Evolutionary conservation across 2,329 filamentous ascomycete genomes (phyloP), one percentile per base, ranked within the genome.

Genomic region (Didymella exigua): DNA sequence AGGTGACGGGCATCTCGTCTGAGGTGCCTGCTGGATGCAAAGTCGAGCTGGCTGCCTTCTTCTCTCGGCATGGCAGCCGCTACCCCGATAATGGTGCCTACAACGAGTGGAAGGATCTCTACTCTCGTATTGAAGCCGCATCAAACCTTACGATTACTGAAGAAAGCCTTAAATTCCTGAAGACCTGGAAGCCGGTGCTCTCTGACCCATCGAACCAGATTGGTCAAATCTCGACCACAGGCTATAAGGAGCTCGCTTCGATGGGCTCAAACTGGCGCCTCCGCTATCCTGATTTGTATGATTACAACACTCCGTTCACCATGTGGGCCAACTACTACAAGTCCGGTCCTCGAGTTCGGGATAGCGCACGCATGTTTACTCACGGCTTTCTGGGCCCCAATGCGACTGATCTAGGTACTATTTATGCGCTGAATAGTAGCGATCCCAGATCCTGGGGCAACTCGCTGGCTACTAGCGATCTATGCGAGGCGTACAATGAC

Each of bases 261-360:
- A 75, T 86, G 70, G 84, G 83, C 5, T 82, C 84, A 50, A 75
- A 75, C 3, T 75, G 84, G 45, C 67, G 71, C 46, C 66, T 66
- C 46, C 71, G 70, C 61, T 82, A 80, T 63, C 77, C 79, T 0
- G 70, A 81, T 31, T 77, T 88, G 16, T 81, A 81, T 57, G 65
- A 75, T 23, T 75, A 80, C 54, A 77, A 78, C 49, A 75, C 73
- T 0, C 75, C 76, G 1, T 87, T 88, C 62, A 76, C 81, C 8
- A 81, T 86, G 6, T 89, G 85, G 84, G 81, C 85, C 16, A 89
- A 89, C 67, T 83, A 86, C 62, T 89, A 89, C 69, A 69, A 65
- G 18, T 67, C 72, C 1, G 66, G 67, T 5, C 81, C 83, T 5
- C 81, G 84, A 5, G 85, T 87, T 0, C 75, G 88, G 10, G 83